Percentiles rank a stretch among this genome's conserved stretches.
Conservation (phyloP, 1,284 basidiomycete genomes). For the Entoloma clypeatum region DNA sequence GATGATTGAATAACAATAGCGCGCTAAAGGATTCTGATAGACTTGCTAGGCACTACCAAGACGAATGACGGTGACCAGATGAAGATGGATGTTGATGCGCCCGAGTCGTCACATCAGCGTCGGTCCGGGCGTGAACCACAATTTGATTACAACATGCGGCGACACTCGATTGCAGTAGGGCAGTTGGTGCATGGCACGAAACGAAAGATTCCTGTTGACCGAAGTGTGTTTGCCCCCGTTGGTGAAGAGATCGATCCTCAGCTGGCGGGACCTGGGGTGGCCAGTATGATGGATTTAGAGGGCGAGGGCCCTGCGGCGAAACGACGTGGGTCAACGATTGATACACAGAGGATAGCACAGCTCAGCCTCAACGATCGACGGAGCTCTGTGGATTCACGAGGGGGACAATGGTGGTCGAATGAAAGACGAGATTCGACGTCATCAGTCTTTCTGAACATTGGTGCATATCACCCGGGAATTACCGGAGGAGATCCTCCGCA, state of each 20-base stretch:
- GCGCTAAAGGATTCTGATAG: background rate
- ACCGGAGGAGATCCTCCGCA: conserved; percentile 59
- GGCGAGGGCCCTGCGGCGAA: conserved; percentile 69
- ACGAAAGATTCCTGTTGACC: conserved; percentile 75
- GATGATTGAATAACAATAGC: conserved; percentile 14
- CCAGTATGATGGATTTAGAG: conserved; percentile 52
- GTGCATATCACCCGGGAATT: conserved; percentile 54
- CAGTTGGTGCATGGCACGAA: conserved; percentile 60
- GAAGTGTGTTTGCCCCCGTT: conserved; percentile 43
- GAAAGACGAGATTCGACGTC: conserved; percentile 72
- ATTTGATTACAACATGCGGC: conserved; percentile 62
- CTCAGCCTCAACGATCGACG: conserved; percentile 72
- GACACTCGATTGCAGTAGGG: conserved; percentile 61
- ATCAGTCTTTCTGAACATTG: conserved; percentile 61
- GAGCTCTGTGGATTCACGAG: conserved; percentile 65
- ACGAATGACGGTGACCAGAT: conserved; percentile 38
- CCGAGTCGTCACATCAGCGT: conserved; percentile 23
- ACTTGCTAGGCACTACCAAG: conserved; percentile 29
- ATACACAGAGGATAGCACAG: conserved; percentile 67
- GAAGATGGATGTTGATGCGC: conserved; percentile 42
- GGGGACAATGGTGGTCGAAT: conserved; percentile 50
- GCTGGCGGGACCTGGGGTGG: conserved; percentile 63
- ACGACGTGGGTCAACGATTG: conserved; percentile 74
- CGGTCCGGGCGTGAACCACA: conserved; percentile 36
- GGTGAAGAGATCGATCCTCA: conserved; percentile 63